These are phyloP conservation scores for Cerrena zonata DNA, from an alignment of 1,284 basidiomycete species.

Conservation along the genomic window DNA sequence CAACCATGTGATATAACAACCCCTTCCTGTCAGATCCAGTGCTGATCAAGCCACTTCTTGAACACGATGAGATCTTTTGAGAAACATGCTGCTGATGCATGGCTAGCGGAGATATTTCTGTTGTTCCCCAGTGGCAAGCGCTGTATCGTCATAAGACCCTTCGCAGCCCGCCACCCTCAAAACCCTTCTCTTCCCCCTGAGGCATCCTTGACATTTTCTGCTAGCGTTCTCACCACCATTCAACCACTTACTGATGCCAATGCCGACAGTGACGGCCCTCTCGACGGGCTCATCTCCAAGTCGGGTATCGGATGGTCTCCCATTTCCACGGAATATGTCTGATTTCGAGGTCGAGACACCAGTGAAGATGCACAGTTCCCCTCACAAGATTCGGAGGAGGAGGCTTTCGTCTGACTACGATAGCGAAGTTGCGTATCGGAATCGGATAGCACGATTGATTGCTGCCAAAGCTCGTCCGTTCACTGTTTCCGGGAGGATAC, in stretches of 20 bases:
- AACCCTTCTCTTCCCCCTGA: constrained; percentile 6
- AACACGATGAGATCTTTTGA: constrained; percentile 9
- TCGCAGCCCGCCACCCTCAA: constrained; percentile 12
- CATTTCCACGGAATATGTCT: constrained; percentile 28
- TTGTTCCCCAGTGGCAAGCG: constrained; percentile 3
- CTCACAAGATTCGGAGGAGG: constrained; percentile 23
- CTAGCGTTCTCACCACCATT: constrained; percentile 9
- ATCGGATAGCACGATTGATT: constrained; percentile 53
- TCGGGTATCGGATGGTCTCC: constrained; percentile 25
- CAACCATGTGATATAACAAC: background rate
- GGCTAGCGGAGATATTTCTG: constrained; percentile 11
- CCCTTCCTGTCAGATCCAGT: background rate
- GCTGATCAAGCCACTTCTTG: constrained; percentile 2
- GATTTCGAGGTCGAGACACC: constrained; percentile 52
- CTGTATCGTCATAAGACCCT: constrained; percentile 28
- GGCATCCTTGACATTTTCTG: constrained; percentile 6
- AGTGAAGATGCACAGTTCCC: constrained; percentile 18
- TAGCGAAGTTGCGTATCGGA: constrained; percentile 49
- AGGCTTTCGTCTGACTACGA: constrained; percentile 36
- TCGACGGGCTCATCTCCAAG: constrained; percentile 23
- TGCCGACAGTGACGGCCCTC: constrained; percentile 21
- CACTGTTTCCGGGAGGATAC: constrained; percentile 63
- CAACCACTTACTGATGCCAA: constrained; percentile 16
- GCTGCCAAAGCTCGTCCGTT: constrained; percentile 57
- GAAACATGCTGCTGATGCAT: constrained; percentile 22